Conservation (phyloP, 768 basidiomycete species). For the Amyloporia xantha region DNA sequence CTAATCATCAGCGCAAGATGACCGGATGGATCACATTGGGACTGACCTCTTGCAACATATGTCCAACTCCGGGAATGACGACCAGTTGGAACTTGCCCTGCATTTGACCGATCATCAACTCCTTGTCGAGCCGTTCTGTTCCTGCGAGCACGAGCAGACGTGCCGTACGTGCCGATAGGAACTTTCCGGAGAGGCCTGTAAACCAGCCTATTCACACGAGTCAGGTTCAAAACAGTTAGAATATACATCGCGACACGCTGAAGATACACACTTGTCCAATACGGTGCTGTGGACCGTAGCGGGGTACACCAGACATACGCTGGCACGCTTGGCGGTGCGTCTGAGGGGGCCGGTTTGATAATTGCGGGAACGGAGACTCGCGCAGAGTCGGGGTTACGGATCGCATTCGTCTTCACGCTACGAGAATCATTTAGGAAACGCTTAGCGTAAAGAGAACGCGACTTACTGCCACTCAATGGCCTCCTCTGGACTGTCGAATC, state of each 20-base stretch:
- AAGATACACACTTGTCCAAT: constrained; percentile 72
- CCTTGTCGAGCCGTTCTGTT: constrained; percentile 85
- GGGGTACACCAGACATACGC: constrained; percentile 79
- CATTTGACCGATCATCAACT: constrained; percentile 88
- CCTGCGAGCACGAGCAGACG: constrained; percentile 89
- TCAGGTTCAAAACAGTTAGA: too few species aligned
- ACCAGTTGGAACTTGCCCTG: constrained; percentile 88
- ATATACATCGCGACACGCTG: neutral
- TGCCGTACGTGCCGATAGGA: constrained; percentile 72
- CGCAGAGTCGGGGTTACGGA: constrained; percentile 77
- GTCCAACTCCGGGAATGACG: constrained; percentile 82
- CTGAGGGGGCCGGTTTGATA: constrained; percentile 39
- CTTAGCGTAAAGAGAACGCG: neutral
- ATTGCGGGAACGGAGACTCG: constrained; percentile 84
- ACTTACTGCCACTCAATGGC: constrained; percentile 96
- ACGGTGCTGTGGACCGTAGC: constrained; percentile 75
- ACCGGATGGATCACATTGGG: too few species aligned
- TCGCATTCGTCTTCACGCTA: constrained; percentile 75
- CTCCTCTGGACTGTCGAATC: constrained; percentile 77
- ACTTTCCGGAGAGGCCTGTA: constrained; percentile 67
- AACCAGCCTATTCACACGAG: constrained; percentile 87
- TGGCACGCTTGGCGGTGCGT: constrained; percentile 30
- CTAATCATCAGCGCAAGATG: constrained; percentile 1
- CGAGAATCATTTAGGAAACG: neutral
- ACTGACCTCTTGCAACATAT: constrained; percentile 91